Conservation (phyloP, 2,329 filamentous ascomycete genomes). For the Fusarium sterilihyphosum region DNA sequence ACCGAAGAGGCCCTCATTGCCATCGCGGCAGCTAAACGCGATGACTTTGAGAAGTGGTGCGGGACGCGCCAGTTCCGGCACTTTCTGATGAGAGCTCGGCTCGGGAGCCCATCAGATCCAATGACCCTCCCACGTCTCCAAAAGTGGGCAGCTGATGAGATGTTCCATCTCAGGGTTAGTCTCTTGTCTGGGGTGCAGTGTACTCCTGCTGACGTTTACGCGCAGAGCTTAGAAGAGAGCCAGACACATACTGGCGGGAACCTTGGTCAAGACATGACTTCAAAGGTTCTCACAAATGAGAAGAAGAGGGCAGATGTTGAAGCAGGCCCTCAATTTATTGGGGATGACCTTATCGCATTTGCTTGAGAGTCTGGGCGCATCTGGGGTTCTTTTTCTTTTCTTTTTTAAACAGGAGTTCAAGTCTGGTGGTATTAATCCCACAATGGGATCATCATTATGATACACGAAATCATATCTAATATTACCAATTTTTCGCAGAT, state of each 20-base stretch:
- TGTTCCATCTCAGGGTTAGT: neutral
- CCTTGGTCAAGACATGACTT: neutral
- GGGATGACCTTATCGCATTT: neutral
- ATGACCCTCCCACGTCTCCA: neutral
- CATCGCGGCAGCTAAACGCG: neutral
- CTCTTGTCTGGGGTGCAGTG: no score
- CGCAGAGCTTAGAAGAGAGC: neutral
- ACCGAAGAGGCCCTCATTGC: neutral
- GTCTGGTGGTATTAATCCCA: neutral
- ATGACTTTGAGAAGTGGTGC: neutral
- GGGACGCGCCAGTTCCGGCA: neutral
- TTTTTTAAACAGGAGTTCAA: neutral
- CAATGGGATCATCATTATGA: neutral
- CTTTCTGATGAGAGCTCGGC: neutral
- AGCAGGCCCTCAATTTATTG: neutral
- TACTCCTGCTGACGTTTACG: neutral
- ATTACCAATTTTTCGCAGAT: neutral
- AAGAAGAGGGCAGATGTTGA: neutral
- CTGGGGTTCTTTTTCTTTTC: accelerated
- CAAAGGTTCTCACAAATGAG: no score
- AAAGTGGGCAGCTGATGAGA: neutral
- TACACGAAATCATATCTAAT: accelerated
- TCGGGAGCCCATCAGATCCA: neutral
- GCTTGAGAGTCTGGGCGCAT: neutral
- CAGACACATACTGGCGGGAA: neutral